Evolutionary conservation across 2,329 filamentous ascomycete species (phyloP).

Genomic region (Venturia nashicola): DNA sequence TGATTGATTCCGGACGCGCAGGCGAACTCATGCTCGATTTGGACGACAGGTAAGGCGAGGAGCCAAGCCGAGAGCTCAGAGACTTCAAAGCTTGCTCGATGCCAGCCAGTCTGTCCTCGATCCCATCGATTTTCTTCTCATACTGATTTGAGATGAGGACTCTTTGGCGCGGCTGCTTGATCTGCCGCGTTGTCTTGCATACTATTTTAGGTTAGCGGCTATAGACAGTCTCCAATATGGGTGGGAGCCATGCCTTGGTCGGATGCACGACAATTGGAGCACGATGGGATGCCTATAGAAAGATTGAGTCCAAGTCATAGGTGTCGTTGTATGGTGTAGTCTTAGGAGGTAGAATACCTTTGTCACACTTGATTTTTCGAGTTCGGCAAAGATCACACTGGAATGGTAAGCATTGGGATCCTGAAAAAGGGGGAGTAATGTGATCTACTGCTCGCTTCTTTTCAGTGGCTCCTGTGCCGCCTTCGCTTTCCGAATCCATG

Average conservation of each 20-base stretch:
- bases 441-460: neutral
- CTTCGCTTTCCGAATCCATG: neutral
- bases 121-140: constrained; percentile 41
- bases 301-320: constrained; percentile 13
- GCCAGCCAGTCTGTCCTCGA: constrained; percentile 36
- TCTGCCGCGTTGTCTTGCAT: constrained; percentile 1
- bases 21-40: neutral
- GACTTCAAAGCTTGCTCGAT: constrained; percentile 32
- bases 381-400: constrained; percentile 10
- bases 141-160: constrained; percentile 17
- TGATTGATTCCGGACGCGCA: constrained; percentile 7
- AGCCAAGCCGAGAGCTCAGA: constrained; percentile 20
- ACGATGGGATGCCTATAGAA: constrained; percentile 20
- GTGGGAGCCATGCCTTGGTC: constrained; percentile 16
- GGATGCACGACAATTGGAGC: constrained; percentile 25
- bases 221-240: neutral
- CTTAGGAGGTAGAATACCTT: neutral
- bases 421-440: neutral
- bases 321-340: neutral
- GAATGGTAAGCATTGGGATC: neutral
- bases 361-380: constrained; percentile 8
- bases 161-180: constrained; percentile 1
- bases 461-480: neutral
- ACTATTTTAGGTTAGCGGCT: neutral
- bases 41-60: constrained; percentile 16